Percentiles rank a stretch among this genome's conserved stretches.
Conservation (phyloP, 352 stramenopile species). For the Phytophthora rubi region DNA sequence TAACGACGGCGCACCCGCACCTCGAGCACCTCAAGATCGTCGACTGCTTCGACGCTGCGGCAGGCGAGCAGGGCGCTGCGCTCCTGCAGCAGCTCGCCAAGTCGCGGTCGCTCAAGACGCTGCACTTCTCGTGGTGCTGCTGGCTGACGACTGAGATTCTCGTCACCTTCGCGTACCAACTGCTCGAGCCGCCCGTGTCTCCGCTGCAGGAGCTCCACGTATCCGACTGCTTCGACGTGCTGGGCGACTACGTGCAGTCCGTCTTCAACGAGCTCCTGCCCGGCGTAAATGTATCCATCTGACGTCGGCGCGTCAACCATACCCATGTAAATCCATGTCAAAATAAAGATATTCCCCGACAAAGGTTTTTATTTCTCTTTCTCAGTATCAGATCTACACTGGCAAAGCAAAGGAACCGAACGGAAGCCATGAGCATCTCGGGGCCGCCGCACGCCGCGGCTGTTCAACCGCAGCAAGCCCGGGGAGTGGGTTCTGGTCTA, state of each 20-base stretch:
- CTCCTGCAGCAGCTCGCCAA: conserved; percentile 59
- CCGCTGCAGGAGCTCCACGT: conserved; percentile 57
- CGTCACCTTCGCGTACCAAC: conserved; percentile 70
- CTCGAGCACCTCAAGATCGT: conserved; percentile 69
- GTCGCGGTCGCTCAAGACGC: conserved; percentile 63
- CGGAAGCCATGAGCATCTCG: conserved; percentile 58
- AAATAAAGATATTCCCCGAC: conserved; percentile 4
- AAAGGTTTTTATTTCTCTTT: neutral
- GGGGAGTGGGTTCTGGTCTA: conserved; percentile 84
- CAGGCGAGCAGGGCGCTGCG: conserved; percentile 45
- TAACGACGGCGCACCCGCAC: conserved; percentile 54
- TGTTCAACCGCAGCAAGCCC: conserved; percentile 74
- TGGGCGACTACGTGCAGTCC: conserved; percentile 73
- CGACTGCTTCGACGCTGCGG: conserved; percentile 70
- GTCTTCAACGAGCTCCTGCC: conserved; percentile 69
- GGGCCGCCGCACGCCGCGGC: conserved; percentile 68
- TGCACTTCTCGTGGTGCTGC: conserved; percentile 84
- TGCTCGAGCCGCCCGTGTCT: conserved; percentile 61
- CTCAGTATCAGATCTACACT: conserved; percentile 9
- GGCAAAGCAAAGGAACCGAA: neutral
- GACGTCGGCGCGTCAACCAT: neutral
- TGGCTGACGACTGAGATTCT: conserved; percentile 84
- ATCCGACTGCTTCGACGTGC: conserved; percentile 78
- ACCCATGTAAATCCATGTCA: too few species aligned
- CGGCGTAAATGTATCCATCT: conserved; percentile 46